Evolutionary conservation across 257 asterid genomes (phyloP), one percentile per base, ranked within the genome.

Genomic region (Eucommia ulmoides): DNA sequence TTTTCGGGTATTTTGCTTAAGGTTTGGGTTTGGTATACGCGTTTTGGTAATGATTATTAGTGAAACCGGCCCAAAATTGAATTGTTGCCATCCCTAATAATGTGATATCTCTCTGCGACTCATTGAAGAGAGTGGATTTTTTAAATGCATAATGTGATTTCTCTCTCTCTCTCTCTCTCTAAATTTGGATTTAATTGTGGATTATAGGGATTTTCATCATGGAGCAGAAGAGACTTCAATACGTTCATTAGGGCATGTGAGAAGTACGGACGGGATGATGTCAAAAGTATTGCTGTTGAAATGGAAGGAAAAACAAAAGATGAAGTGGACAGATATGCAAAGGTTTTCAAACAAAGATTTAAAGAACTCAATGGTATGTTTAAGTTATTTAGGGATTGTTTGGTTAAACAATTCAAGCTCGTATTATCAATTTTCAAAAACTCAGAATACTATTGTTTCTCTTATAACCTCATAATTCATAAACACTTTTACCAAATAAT

Each of bases 211-310:
- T 91, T 91, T 63, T 83, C 99, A 49, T 50, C 94, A n/a, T 91
- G 97, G 97, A 91, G 97, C 81, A 79, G 93, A 71, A 81, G 78
- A 73, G 99, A 91, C 70, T 91, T 91, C 76, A 86, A 75, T 61
- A 55, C 93, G 54, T 91, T 86, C 72, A 86, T 91, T 75, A 76
- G 96, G 79, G 93, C 99, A 41, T 86, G 97, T 65, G 99, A 91
- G 66, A 91, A 91, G 66, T 86, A 83, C 54, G 97, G 99, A 29
- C 83, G 99, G 55, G 69, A 74, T 65, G 97, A 91, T 60, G 74
- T 86, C 17, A 72, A 22, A 55, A 69, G 84, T 47, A 91, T 91
- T 65, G 93, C 99, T 52, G 68, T 87, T 53, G 99, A 91, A 77
- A 91, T 86, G 93, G 99, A 91, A 67, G 97, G 97, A 33, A 91